Conservation (phyloP, 23 red algal genomes). For the Agarophyton chilense region DNA sequence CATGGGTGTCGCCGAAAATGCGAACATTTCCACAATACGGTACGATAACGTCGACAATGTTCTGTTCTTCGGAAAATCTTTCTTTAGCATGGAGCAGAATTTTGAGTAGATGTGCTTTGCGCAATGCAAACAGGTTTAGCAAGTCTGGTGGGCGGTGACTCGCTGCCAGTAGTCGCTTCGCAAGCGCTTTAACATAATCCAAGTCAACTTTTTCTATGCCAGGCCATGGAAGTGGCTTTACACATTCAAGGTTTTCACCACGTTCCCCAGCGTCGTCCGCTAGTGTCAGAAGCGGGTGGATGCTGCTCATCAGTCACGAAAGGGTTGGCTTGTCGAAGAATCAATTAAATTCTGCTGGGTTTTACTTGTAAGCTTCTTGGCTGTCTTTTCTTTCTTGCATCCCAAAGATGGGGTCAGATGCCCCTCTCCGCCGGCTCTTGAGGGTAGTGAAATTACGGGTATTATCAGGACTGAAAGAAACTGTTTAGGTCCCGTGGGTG, state of each 20-base stretch:
- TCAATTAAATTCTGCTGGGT: not conserved
- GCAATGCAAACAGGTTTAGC: constrained; percentile 47
- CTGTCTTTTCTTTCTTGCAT: not conserved
- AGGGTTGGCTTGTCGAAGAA: not conserved
- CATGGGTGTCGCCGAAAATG: constrained; percentile 85
- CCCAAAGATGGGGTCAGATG: not conserved
- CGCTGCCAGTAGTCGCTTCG: constrained; percentile 33
- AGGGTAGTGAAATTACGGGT: too few relatives aligned
- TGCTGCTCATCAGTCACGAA: not conserved
- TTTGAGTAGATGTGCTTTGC: constrained; percentile 19
- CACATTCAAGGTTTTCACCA: constrained; percentile 42
- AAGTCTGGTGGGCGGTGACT: constrained; percentile 64
- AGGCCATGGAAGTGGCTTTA: constrained; percentile 42
- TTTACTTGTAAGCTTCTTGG: too few relatives aligned
- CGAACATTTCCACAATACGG: constrained; percentile 50
- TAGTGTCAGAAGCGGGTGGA: not conserved
- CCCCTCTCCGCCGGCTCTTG: too few relatives aligned
- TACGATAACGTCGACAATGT: constrained; percentile 62
- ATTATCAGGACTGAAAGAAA: too few relatives aligned
- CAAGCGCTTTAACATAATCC: constrained; percentile 33
- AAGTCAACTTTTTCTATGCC: not conserved
- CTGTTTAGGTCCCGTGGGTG: too few relatives aligned
- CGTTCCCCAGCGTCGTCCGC: constrained; percentile 12
- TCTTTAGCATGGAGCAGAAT: constrained; percentile 30
- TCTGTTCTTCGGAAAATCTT: constrained; percentile 45